phyloP scores from a whole-genome alignment of 2,329 filamentous ascomycete genomes.

The Tolypocladium sp. region DNA sequence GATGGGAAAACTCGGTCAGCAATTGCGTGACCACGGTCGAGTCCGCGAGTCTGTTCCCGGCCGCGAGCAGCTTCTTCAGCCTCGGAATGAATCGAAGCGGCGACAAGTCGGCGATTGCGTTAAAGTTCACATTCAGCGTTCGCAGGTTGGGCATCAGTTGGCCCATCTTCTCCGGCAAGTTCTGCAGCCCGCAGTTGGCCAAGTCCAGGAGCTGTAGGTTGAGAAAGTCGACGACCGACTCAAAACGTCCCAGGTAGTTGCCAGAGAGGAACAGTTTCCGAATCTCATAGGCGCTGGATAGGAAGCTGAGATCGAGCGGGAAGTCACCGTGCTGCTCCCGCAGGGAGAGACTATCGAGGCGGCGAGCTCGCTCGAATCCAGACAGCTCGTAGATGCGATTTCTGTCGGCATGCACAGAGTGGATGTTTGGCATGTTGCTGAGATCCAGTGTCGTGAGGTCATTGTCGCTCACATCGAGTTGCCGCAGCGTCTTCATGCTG shows the following conservation, averaged over 20 bases:
- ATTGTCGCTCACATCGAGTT: slow-evolving; percentile 63
- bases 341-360: slow-evolving; percentile 73
- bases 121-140: slow-evolving; percentile 85
- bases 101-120: slow-evolving; percentile 67
- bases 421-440: slow-evolving; percentile 54
- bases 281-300: slow-evolving; percentile 58
- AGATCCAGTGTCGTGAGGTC: slow-evolving; percentile 57
- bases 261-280: slow-evolving; percentile 69
- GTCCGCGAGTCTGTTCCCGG: slow-evolving; percentile 70
- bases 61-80: slow-evolving; percentile 64
- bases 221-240: slow-evolving; percentile 58
- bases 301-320: slow-evolving; percentile 42
- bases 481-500: slow-evolving; percentile 41
- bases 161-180: slow-evolving; percentile 63
- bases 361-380: slow-evolving; percentile 58
- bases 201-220: slow-evolving; percentile 85
- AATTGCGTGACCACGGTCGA: slow-evolving; percentile 61
- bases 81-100: slow-evolving; percentile 68
- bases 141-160: slow-evolving; percentile 73
- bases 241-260: slow-evolving; percentile 58
- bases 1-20: slow-evolving; percentile 58
- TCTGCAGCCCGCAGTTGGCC: slow-evolving; percentile 71
- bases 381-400: slow-evolving; percentile 59
- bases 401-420: slow-evolving; percentile 63
- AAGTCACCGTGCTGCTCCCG: slow-evolving; percentile 57